Conservation (phyloP, 2,329 filamentous ascomycete genomes). For the Pseudogymnoascus sp. region DNA sequence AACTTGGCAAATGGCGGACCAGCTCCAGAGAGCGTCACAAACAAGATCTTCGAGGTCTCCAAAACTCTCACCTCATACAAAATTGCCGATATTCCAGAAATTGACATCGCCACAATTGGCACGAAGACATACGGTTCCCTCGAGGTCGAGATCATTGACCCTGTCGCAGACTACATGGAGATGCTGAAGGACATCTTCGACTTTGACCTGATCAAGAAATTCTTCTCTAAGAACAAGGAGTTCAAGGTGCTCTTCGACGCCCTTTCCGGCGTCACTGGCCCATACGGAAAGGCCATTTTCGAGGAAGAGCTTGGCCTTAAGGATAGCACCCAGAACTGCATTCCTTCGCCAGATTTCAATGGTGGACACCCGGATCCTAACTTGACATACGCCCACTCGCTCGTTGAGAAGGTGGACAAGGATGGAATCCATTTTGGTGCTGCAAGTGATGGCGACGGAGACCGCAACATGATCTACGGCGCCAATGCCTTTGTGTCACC, state of each 20-base stretch:
- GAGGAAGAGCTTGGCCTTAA: slow-evolving; percentile 84
- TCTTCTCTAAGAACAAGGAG: slow-evolving; percentile 77
- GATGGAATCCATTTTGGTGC: slow-evolving; percentile 91
- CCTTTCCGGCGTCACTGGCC: slow-evolving; percentile 88
- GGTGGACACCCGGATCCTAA: slow-evolving; percentile 97
- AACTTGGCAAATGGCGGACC: slow-evolving; percentile 95
- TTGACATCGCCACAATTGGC: slow-evolving; percentile 79
- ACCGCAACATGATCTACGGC: slow-evolving; percentile 99
- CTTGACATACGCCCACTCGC: slow-evolving; percentile 89
- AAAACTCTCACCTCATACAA: slow-evolving; percentile 91
- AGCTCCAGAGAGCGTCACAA: slow-evolving; percentile 90
- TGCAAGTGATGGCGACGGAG: slow-evolving; percentile 92
- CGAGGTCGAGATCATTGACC: slow-evolving; percentile 93
- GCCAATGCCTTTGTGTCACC: slow-evolving; percentile 94
- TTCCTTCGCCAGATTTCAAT: slow-evolving; percentile 88
- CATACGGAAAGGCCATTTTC: slow-evolving; percentile 92
- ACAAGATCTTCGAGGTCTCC: slow-evolving; percentile 92
- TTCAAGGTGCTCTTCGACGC: slow-evolving; percentile 98
- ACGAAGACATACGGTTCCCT: slow-evolving; percentile 75
- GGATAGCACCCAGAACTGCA: slow-evolving; percentile 78
- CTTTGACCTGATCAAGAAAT: slow-evolving; percentile 90
- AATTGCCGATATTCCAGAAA: slow-evolving; percentile 74
- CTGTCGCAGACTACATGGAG: slow-evolving; percentile 79
- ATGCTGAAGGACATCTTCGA: slow-evolving; percentile 99
- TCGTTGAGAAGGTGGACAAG: slow-evolving; percentile 90